Conservation (phyloP, 2,329 filamentous ascomycete species). For the Coniella lustricola region DNA sequence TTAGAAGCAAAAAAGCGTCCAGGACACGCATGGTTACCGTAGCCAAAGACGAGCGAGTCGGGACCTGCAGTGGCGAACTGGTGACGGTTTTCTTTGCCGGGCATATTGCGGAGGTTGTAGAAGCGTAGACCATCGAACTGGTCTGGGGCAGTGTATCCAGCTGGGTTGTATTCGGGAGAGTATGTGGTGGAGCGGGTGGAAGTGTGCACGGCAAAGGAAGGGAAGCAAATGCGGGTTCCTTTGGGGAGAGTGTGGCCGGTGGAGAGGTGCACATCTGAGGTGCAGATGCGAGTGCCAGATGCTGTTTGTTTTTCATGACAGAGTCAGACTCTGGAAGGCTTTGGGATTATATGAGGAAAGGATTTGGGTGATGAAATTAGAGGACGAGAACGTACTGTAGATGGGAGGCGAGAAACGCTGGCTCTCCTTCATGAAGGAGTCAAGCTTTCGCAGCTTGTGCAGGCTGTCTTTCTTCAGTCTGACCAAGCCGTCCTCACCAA, state of each 20-base stretch:
- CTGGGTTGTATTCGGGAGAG: not conserved
- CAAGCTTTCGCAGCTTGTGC: constrained; percentile 32
- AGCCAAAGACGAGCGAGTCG: constrained; percentile 30
- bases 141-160: not conserved
- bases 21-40: constrained; percentile 32
- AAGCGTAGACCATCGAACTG: constrained; percentile 3
- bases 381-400: not conserved
- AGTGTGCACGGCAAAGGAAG: not conserved
- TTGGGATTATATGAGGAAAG: no score
- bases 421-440: constrained; percentile 35
- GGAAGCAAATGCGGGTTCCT: not conserved
- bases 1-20: constrained; percentile 31
- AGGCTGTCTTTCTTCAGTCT: constrained; percentile 24
- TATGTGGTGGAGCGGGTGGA: not conserved
- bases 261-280: not conserved
- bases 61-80: constrained; percentile 34
- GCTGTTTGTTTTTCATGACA: no score
- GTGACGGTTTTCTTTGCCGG: constrained; percentile 18
- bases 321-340: no score
- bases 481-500: not conserved
- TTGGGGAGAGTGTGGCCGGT: not conserved
- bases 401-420: constrained; percentile 21
- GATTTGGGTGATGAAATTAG: no score
- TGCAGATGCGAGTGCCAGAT: not conserved
- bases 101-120: not conserved